A percentile compares a stretch with the other conserved stretches of the same genome.
Conservation (phyloP, 2,329 filamentous ascomycete genomes). For the Didymella lethalis region DNA sequence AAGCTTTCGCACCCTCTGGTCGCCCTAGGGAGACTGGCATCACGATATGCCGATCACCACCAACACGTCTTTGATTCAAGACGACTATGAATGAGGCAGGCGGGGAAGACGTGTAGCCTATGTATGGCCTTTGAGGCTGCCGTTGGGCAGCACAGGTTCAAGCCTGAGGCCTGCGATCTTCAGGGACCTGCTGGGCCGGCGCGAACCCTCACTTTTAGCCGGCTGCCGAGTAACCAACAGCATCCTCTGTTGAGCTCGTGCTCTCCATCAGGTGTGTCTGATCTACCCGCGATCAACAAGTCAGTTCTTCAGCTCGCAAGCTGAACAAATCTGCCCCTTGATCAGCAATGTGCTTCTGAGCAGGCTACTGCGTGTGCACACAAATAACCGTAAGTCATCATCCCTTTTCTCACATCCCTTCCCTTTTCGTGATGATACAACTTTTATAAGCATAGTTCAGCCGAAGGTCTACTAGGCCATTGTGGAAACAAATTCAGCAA, state of each 20-base stretch:
- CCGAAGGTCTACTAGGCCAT: slow-evolving; percentile 48
- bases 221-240: slow-evolving; percentile 13
- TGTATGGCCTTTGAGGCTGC: slow-evolving; percentile 22
- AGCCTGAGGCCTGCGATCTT: slow-evolving; percentile 16
- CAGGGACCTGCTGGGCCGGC: slow-evolving; percentile 25
- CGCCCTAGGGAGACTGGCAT: not conserved
- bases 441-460: slow-evolving; percentile 55
- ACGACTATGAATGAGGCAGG: not conserved
- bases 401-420: slow-evolving; percentile 11
- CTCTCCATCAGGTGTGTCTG: slow-evolving; percentile 1
- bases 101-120: slow-evolving; percentile 5
- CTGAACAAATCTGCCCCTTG: not conserved
- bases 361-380: not conserved
- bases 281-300: slow-evolving; percentile 10
- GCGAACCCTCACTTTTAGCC: slow-evolving; percentile 22
- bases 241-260: slow-evolving; percentile 7
- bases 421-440: slow-evolving; percentile 49
- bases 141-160: slow-evolving; percentile 34
- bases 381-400: slow-evolving; percentile 35
- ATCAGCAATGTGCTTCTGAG: not conserved
- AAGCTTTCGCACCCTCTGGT: not conserved
- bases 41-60: not conserved
- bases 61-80: slow-evolving; percentile 1
- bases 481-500: slow-evolving; percentile 52
- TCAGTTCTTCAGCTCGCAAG: not conserved